Base-by-base conservation (phyloP, 345 rosid genomes). In the Corchorus olitorius region DNA sequence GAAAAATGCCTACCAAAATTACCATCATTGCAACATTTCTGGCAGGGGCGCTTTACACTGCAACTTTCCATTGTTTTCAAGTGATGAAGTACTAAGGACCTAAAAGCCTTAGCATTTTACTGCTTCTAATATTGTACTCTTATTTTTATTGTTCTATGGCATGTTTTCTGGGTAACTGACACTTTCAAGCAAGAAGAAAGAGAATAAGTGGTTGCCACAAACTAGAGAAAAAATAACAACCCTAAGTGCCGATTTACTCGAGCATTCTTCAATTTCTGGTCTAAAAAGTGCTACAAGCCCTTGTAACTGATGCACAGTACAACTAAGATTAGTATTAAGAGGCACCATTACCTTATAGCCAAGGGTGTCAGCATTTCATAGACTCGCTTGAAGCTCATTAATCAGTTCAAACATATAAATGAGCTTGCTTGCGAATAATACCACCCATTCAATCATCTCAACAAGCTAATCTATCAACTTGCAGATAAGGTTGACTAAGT, bases 1-100 rank as follows among this genome's bases (percentile, higher is more conserved):
- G 97, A n/a, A 88, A 81, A 62, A 60, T 91, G 80, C 83, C 90
- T 15, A 39, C 75, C 33, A 79, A 56, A 22, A 73, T 81, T 43
- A 85, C 83, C 13, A 11, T 77, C 61, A 45, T 55, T 48, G 83
- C 89, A 20, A 48, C 65, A 35, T 56, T 87, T 64, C 39, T 89
- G 11, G 62, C 85, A 3, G 70, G 70, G 13, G 78, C 70, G 76
- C 83, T 91, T 54, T 76, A 54, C 17, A 13, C 65, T 0, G 70
- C 35, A 39, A 56, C 84, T 81, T 1, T 85, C 77, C 74, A 65
- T 81, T 9, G 20, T 83, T 52, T 35, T 83, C 68, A 70, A 81
- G 81, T 79, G 79, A 71, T 4, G 71, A 10, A 22, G 11, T 12
- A 59, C 6, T 2, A 3, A n/a, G 34, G n/a, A 46, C 55, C 45